A percentile compares a stretch with the other conserved stretches of the same genome.
These are phyloP conservation scores for Schizophyllum commune DNA, from an alignment of 1,284 basidiomycete species.

Conservation along the genomic window DNA sequence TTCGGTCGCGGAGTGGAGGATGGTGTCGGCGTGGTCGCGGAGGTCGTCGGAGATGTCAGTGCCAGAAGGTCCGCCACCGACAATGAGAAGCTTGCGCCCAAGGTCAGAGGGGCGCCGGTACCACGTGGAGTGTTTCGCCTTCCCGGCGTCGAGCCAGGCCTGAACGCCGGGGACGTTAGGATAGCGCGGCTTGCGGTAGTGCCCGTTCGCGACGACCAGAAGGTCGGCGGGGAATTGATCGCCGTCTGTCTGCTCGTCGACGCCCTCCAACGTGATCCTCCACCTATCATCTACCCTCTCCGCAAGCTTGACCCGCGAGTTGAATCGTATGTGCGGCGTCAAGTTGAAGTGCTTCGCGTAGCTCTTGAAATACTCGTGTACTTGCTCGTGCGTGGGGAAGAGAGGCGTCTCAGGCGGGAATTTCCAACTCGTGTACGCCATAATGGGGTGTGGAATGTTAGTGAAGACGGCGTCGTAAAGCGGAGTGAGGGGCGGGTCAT, in stretches of 20 bases:
- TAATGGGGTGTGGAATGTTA: conserved; percentile 68
- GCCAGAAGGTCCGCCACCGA: conserved; percentile 67
- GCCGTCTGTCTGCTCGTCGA: conserved; percentile 23
- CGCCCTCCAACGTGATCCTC: conserved; percentile 29
- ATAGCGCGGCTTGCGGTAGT: conserved; percentile 55
- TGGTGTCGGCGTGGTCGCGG: conserved; percentile 14
- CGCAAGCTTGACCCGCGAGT: conserved; percentile 34
- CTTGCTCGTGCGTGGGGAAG: conserved; percentile 49
- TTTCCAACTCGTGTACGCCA: conserved; percentile 54
- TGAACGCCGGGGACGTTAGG: conserved; percentile 51
- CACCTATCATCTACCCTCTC: neutral
- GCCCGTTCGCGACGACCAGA: conserved; percentile 63
- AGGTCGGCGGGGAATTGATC: conserved; percentile 39
- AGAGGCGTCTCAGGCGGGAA: conserved; percentile 66
- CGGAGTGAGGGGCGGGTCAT: conserved; percentile 54
- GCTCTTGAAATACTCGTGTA: conserved; percentile 30
- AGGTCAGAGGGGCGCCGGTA: conserved; percentile 50
- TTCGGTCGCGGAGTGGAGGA: neutral
- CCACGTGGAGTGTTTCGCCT: conserved; percentile 55
- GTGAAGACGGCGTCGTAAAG: conserved; percentile 73
- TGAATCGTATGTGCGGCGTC: conserved; percentile 44
- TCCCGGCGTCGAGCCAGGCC: conserved; percentile 43
- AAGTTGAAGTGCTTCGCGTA: conserved; percentile 56
- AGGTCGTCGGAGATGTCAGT: conserved; percentile 60
- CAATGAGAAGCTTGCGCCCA: conserved; percentile 49